phyloP scores from a whole-genome alignment of 2,329 filamentous ascomycete species.

The Fusarium caatingaense region DNA sequence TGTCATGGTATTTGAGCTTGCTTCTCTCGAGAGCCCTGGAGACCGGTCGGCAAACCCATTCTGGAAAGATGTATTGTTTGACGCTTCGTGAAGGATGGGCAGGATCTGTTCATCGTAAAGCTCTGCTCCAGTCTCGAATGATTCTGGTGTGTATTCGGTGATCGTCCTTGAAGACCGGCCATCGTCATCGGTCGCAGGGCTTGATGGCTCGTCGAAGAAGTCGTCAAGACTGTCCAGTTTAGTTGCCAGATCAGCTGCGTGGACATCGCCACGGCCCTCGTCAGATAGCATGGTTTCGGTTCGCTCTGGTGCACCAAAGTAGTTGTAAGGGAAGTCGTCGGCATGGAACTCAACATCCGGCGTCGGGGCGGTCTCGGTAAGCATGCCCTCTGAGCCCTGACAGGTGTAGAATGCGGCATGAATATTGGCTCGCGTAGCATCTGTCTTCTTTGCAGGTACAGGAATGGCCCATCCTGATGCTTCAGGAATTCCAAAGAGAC shows the following conservation, averaged over 20 bases:
- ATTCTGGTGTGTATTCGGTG: constrained; percentile 72
- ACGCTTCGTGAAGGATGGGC: constrained; percentile 89
- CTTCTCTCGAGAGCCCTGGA: constrained; percentile 68
- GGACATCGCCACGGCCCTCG: constrained; percentile 76
- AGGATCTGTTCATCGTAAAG: constrained; percentile 94
- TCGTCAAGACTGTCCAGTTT: constrained; percentile 84
- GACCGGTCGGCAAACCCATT: constrained; percentile 86
- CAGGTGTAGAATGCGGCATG: constrained; percentile 97
- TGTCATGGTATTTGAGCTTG: constrained; percentile 71
- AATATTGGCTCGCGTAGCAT: constrained; percentile 88
- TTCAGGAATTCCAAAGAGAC: constrained; percentile 95
- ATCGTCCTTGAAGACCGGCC: constrained; percentile 71
- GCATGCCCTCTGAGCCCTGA: constrained; percentile 71
- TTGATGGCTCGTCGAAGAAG: constrained; percentile 79
- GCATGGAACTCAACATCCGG: constrained; percentile 92
- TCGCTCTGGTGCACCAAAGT: constrained; percentile 77
- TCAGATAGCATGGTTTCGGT: constrained; percentile 95
- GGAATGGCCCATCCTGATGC: constrained; percentile 97
- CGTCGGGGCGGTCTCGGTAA: constrained; percentile 73
- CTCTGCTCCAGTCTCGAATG: constrained; percentile 79
- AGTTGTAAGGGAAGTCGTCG: constrained; percentile 87
- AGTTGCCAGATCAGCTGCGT: constrained; percentile 80
- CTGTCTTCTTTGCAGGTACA: constrained; percentile 88
- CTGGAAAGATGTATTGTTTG: constrained; percentile 83
- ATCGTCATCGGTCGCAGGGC: constrained; percentile 68